Percentiles rank a stretch among this genome's conserved stretches.
phyloP scores from a whole-genome alignment of 768 basidiomycete genomes.

The Rossbeevera mucosa region DNA sequence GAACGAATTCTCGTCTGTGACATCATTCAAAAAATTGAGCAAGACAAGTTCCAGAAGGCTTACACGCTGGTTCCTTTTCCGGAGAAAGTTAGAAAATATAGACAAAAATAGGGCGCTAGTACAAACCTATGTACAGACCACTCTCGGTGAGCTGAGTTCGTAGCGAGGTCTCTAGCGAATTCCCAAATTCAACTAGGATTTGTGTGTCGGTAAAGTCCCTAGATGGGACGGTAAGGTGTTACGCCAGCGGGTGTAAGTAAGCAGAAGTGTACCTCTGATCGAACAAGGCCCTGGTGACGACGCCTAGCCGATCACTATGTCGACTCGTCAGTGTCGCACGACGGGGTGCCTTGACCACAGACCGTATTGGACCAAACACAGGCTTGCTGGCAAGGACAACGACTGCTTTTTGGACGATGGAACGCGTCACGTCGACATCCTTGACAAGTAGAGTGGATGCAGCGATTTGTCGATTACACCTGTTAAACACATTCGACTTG shows the following conservation, averaged over 20 bases:
- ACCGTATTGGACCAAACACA: conserved; percentile 92
- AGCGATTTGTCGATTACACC: conserved; percentile 93
- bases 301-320: conserved; percentile 81
- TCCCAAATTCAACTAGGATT: conserved; percentile 85
- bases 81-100: conserved; percentile 7
- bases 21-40: not conserved
- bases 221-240: not conserved
- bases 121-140: conserved; percentile 94
- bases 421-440: conserved; percentile 84
- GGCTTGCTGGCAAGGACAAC: conserved; percentile 90
- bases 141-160: conserved; percentile 85
- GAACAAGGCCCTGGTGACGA: conserved; percentile 90
- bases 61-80: conserved; percentile 67
- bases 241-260: not conserved
- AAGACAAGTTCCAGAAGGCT: conserved; percentile 16
- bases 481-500: conserved; percentile 30
- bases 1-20: conserved; percentile 81
- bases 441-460: conserved; percentile 73
- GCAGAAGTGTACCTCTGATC: conserved; percentile 56
- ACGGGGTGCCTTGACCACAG: conserved; percentile 3
- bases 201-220: conserved; percentile 85
- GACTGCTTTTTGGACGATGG: conserved; percentile 96
- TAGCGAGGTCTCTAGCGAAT: conserved; percentile 70
- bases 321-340: conserved; percentile 3
- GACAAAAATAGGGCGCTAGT: conserved; percentile 17